Conservation (phyloP, 2,329 filamentous ascomycete genomes). For the Paraconiothyrium brasiliense region DNA sequence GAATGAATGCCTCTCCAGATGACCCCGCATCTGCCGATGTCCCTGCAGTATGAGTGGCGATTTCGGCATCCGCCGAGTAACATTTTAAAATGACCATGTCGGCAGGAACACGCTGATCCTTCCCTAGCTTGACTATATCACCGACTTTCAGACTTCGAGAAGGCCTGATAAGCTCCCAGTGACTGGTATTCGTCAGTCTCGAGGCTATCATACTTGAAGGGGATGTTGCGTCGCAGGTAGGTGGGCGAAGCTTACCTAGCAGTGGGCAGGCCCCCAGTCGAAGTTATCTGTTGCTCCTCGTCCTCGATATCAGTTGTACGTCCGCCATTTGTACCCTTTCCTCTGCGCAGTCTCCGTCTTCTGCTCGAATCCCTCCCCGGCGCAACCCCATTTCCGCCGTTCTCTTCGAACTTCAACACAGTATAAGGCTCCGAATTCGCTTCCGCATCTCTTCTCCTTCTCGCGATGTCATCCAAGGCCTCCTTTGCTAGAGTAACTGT, state of each 20-base stretch:
- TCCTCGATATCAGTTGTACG: slow-evolving; percentile 73
- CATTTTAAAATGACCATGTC: slow-evolving; percentile 95
- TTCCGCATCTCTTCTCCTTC: slow-evolving; percentile 87
- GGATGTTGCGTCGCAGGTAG: not conserved
- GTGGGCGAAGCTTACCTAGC: slow-evolving; percentile 39
- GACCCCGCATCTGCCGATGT: slow-evolving; percentile 38
- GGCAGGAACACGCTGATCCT: slow-evolving; percentile 91
- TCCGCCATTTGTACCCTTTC: slow-evolving; percentile 46
- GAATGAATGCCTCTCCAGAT: slow-evolving; percentile 92
- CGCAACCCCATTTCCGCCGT: slow-evolving; percentile 51
- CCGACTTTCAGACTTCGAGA: slow-evolving; percentile 92
- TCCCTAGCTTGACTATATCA: slow-evolving; percentile 90
- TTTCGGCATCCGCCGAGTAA: slow-evolving; percentile 55
- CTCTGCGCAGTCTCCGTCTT: slow-evolving; percentile 45
- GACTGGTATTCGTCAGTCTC: slow-evolving; percentile 36
- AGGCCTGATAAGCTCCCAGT: slow-evolving; percentile 77
- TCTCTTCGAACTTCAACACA: slow-evolving; percentile 75
- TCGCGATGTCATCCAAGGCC: slow-evolving; percentile 89
- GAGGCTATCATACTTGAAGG: not conserved
- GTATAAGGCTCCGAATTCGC: slow-evolving; percentile 92
- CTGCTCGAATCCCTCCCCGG: slow-evolving; percentile 38
- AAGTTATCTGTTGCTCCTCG: slow-evolving; percentile 66
- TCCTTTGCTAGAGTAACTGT: slow-evolving; percentile 94
- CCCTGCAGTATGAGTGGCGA: not conserved
- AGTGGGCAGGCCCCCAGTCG: slow-evolving; percentile 47